Base-by-base conservation (phyloP, 768 basidiomycete species). In the Termitomyces eurrhizus region DNA sequence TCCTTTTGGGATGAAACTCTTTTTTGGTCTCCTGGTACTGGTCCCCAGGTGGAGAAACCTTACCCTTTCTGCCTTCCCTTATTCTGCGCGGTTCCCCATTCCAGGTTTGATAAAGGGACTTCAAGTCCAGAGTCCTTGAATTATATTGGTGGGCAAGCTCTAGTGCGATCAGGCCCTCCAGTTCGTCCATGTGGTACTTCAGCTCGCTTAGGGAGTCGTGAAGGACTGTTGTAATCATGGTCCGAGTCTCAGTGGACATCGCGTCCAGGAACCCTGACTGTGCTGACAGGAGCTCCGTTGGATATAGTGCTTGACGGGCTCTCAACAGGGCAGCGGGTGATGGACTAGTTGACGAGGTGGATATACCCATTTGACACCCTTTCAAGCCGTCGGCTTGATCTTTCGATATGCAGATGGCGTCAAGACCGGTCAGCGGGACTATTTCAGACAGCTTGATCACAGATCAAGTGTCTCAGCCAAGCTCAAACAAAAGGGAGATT, bases 381-480 rank as follows among this genome's bases (percentile, higher is more conserved):
- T 55, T 60, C 67, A 68, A 63, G 65, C 68, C 67, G 57, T 78
- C 75, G 37, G 77, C 69, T 59, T 81, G 80, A 52, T 67, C 66
- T 59, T 75, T 71, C n/a, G 68, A 72, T 56, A 83, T 70, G 50
- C 77, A 76, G 29, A 78, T 73, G 29, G 75, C 80, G 65, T 78
- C 75, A 59, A 81, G 73, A 8, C 76, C 75, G n/a, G 69, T 65
- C 1, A 83, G 62, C 13, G 72, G 69, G 35, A 74, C 73, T 64
- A 83, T 65, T 60, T 82, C 81, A 51, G 71, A 54, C 68, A 78
- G 67, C 79, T 83, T 65, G 45, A 58, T 59, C 18, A 50, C 52
- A 44, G 52, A 46, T 56, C 33, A 36, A 32, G 51, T 54, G 58
- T 55, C 55, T 62, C 53, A 68, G 58, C 14, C 48, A 14, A 54